Conservation (phyloP, 1,284 basidiomycete species). For the Irpex sp. region DNA sequence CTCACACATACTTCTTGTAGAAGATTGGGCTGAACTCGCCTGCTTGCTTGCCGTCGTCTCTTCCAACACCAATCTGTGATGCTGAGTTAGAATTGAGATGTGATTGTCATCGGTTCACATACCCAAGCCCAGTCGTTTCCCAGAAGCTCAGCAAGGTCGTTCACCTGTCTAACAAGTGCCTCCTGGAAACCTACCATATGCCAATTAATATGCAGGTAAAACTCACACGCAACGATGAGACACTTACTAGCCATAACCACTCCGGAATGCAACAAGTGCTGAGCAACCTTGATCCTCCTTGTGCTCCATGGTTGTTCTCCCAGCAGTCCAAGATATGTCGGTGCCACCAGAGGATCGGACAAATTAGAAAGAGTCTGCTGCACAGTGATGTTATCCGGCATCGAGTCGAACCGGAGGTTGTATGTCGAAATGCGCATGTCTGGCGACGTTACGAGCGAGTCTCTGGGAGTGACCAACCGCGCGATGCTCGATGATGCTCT, state of each 20-base stretch:
- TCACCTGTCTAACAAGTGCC: conserved; percentile 54
- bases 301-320: conserved; percentile 52
- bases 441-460: conserved; percentile 5
- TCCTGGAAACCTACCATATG: conserved; percentile 53
- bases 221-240: not conserved
- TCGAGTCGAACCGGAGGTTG: conserved; percentile 54
- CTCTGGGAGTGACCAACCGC: not conserved
- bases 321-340: conserved; percentile 27
- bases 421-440: conserved; percentile 43
- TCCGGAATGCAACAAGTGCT: conserved; percentile 37
- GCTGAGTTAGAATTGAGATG: not conserved
- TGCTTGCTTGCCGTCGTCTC: conserved; percentile 51
- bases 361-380: conserved; percentile 40
- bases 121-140: conserved; percentile 53
- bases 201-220: not conserved
- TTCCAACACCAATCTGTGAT: conserved; percentile 53
- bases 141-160: conserved; percentile 54
- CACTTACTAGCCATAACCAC: conserved; percentile 36
- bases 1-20: conserved; percentile 43
- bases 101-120: conserved; percentile 11
- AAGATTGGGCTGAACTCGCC: conserved; percentile 69
- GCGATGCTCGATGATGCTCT: conserved; percentile 4
- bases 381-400: conserved; percentile 48
- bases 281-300: conserved; percentile 43
- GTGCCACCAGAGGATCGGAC: conserved; percentile 37